Evolutionary conservation across 306 rosid genomes (phyloP).

Genomic region (Fragaria vesca): DNA sequence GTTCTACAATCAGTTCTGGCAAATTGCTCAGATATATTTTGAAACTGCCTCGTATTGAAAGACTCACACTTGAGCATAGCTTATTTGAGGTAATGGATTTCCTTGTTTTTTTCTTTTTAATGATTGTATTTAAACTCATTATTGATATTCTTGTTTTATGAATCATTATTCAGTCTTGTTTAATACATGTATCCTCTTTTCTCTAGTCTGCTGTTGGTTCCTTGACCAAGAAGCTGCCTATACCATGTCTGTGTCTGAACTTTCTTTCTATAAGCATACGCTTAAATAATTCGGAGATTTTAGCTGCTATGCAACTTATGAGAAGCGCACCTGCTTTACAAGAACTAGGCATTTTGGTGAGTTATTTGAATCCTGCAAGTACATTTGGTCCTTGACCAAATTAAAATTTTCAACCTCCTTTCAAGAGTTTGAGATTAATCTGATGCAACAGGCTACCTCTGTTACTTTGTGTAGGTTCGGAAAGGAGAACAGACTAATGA

Average conservation of each 20-base stretch:
- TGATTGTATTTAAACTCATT: neutral
- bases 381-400: neutral
- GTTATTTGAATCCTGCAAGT: neutral
- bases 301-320: conserved; percentile 43
- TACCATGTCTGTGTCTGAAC: conserved; percentile 35
- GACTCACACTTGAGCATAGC: conserved; percentile 42
- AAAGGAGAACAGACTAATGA: neutral
- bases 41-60: conserved; percentile 32
- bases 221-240: conserved; percentile 41
- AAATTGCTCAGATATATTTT: conserved; percentile 39
- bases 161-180: neutral
- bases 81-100: conserved; percentile 43
- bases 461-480: neutral
- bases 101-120: neutral
- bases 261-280: conserved; percentile 47
- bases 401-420: too few species aligned
- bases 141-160: neutral
- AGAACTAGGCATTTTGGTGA: conserved; percentile 31
- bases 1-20: conserved; percentile 24
- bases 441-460: neutral
- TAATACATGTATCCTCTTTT: conserved; percentile 9
- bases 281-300: conserved; percentile 46
- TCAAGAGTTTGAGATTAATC: neutral
- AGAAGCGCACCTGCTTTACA: conserved; percentile 61
- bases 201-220: conserved; percentile 42